phyloP scores from a whole-genome alignment of 192 early-diverging fungal genomes.

The Rhizoclosmatium sp. region DNA sequence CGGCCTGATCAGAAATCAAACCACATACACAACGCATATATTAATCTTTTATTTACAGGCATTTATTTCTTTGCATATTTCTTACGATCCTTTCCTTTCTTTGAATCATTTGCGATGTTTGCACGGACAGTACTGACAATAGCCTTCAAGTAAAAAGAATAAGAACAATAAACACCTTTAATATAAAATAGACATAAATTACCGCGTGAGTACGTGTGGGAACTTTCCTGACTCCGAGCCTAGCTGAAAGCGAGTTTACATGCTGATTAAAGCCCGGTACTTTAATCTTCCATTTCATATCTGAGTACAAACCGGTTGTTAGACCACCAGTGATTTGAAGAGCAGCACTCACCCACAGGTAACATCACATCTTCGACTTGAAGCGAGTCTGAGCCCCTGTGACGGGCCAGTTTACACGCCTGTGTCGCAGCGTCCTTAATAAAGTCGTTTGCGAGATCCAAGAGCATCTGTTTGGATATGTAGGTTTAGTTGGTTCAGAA shows the following conservation, averaged over 20 bases:
- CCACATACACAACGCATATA: too few relatives aligned
- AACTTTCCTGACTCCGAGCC: background rate
- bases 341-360: constrained; percentile 40
- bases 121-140: constrained; percentile 1
- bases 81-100: background rate
- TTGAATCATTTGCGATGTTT: background rate
- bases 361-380: constrained; percentile 41
- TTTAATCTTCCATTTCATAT: constrained; percentile 44
- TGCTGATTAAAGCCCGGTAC: constrained; percentile 46
- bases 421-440: constrained; percentile 33
- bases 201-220: constrained; percentile 17
- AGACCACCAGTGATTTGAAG: background rate
- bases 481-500: background rate
- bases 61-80: too few relatives aligned
- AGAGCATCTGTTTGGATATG: constrained; percentile 38
- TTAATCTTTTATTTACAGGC: too few relatives aligned
- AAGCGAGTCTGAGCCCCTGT: constrained; percentile 39
- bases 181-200: background rate
- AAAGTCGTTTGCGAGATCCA: constrained; percentile 46
- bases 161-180: background rate
- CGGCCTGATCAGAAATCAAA: too few relatives aligned
- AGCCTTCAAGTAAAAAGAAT: background rate
- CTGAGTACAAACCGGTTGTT: constrained; percentile 22
- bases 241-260: background rate
- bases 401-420: constrained; percentile 33